phyloP scores from a whole-genome alignment of 2,329 filamentous ascomycete genomes.

The Paraphaeosphaeria sporulosa region DNA sequence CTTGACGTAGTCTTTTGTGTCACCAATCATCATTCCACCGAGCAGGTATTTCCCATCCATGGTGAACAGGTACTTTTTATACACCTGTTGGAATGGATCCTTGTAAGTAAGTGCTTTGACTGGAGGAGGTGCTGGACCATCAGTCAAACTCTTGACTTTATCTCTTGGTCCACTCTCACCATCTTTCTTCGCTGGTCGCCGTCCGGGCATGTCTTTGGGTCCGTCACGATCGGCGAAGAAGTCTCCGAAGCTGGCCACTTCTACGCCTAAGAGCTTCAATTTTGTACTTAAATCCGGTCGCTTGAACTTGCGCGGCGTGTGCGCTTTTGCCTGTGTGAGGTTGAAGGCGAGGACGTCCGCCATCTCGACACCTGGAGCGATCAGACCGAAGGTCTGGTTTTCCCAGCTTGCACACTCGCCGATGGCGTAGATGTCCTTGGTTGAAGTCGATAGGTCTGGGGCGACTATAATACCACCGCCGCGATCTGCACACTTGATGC shows the following conservation, averaged over 20 bases:
- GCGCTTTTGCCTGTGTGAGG: slow-evolving; percentile 80
- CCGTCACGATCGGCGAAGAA: slow-evolving; percentile 91
- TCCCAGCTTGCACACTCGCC: slow-evolving; percentile 93
- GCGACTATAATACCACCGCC: slow-evolving; percentile 80
- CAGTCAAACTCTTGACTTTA: slow-evolving; percentile 61
- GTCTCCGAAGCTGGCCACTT: slow-evolving; percentile 92
- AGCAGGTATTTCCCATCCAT: slow-evolving; percentile 87
- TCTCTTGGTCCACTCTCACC: slow-evolving; percentile 48
- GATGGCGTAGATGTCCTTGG: slow-evolving; percentile 80
- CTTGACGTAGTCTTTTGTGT: slow-evolving; percentile 89
- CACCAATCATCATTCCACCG: slow-evolving; percentile 97
- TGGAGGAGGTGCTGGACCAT: slow-evolving; percentile 63
- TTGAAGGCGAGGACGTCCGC: slow-evolving; percentile 92
- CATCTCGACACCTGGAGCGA: slow-evolving; percentile 91
- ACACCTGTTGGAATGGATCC: slow-evolving; percentile 85
- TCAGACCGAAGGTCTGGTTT: slow-evolving; percentile 84
- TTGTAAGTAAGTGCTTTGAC: slow-evolving; percentile 89
- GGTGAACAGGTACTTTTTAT: slow-evolving; percentile 94
- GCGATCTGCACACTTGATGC: slow-evolving; percentile 74
- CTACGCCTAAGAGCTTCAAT: slow-evolving; percentile 85
- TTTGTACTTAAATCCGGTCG: slow-evolving; percentile 90
- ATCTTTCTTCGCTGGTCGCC: slow-evolving; percentile 56
- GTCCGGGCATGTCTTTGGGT: slow-evolving; percentile 74
- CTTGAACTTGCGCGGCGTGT: slow-evolving; percentile 75
- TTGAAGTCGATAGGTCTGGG: slow-evolving; percentile 72